Evolutionary conservation across 768 basidiomycete genomes (phyloP).

Genomic region (Serendipita vermifera): DNA sequence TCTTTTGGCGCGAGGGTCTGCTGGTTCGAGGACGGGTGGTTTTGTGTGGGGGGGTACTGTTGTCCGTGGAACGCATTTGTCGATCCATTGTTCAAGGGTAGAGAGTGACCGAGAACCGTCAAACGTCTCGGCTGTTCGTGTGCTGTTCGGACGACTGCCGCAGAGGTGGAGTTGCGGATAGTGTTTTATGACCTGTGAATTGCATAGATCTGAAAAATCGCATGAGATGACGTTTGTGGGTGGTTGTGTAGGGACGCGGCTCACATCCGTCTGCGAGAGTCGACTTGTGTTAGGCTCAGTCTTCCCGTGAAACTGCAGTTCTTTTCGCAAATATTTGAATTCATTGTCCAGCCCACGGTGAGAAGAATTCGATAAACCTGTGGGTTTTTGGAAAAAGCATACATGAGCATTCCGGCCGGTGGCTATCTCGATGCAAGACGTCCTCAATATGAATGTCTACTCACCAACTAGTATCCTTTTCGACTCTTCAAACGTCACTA

Average conservation of each 20-base stretch:
- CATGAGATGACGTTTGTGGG: background rate
- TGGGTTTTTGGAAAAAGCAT: no score
- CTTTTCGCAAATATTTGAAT: constrained; percentile 74
- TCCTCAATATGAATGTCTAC: no score
- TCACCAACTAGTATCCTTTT: background rate
- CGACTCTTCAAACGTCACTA: background rate
- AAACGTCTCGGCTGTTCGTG: background rate
- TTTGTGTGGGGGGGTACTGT: background rate
- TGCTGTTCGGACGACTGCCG: background rate
- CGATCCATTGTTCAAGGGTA: background rate
- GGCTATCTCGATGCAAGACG: no score
- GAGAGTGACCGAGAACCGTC: background rate
- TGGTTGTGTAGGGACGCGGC: constrained; percentile 20
- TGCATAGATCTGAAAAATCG: constrained; percentile 88
- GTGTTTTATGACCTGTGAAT: constrained; percentile 47
- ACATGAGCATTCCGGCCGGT: no score
- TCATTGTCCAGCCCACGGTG: constrained; percentile 68
- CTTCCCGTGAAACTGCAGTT: constrained; percentile 39
- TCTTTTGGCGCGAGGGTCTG: no score
- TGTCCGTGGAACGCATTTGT: background rate
- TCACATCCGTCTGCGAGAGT: constrained; percentile 65
- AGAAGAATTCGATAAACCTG: constrained; percentile 77
- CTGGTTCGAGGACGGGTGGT: background rate
- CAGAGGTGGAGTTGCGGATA: constrained; percentile 42
- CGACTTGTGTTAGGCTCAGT: constrained; percentile 70